Percentiles rank a stretch among this genome's conserved stretches.
Evolutionary conservation across 148 eudicot species (phyloP).

Genomic region (Rhododendron vialii): DNA sequence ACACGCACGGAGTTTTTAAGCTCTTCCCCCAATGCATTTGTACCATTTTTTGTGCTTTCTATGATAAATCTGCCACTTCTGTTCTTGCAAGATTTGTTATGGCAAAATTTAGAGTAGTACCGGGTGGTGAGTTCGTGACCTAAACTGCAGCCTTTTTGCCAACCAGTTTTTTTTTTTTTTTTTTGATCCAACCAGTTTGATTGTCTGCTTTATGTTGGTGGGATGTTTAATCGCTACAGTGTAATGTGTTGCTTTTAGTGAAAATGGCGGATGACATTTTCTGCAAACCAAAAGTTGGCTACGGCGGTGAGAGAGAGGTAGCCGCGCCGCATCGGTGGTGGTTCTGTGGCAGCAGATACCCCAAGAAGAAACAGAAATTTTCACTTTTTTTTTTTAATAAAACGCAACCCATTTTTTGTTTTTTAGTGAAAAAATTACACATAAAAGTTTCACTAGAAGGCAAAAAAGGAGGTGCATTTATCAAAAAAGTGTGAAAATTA

Average conservation of each 20-base stretch:
- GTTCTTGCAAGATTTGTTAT: not conserved
- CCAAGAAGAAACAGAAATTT: too few species aligned
- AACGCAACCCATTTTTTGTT: too few species aligned
- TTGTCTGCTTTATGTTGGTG: not conserved
- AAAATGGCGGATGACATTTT: not conserved
- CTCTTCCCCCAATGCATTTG: not conserved
- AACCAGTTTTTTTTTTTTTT: too few species aligned
- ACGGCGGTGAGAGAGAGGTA: not conserved
- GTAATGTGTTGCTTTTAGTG: not conserved
- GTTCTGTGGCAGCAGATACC: too few species aligned
- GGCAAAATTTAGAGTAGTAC: not conserved
- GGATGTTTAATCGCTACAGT: too few species aligned
- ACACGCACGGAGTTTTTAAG: not conserved
- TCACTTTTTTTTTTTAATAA: too few species aligned
- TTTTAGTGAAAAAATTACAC: too few species aligned
- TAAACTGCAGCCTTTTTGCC: not conserved
- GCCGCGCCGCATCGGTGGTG: too few species aligned
- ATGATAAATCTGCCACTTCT: not conserved
- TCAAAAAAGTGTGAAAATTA: too few species aligned
- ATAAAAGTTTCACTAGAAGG: too few species aligned
- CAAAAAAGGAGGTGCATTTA: too few species aligned
- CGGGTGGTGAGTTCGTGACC: not conserved
- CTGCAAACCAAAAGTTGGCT: not conserved
- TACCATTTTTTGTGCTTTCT: not conserved
- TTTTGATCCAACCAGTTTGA: not conserved